Conservation (phyloP, 2,329 filamentous ascomycete species). For the Pseudocercospora macadamiae region DNA sequence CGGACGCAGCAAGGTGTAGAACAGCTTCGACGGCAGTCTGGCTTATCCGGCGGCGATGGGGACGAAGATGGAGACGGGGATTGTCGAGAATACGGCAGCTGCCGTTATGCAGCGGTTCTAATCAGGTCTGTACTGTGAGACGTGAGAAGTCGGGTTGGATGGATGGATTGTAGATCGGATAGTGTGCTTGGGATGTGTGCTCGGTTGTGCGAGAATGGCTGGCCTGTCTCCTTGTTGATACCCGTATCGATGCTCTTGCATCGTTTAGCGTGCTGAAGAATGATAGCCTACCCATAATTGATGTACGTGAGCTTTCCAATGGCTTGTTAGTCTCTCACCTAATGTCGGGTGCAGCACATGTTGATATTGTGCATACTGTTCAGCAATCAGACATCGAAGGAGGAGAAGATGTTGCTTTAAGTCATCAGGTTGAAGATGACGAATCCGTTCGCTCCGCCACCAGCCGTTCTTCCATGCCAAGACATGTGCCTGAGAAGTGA, state of each 20-base stretch:
- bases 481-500: background rate
- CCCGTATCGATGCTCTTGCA: conserved; percentile 1
- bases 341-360: no score
- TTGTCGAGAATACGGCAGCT: conserved; percentile 12
- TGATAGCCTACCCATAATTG: background rate
- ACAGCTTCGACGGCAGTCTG: conserved; percentile 1
- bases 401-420: no score
- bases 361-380: no score
- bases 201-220: conserved; percentile 2
- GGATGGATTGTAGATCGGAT: background rate
- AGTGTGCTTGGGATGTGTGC: background rate
- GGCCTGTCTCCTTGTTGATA: conserved; percentile 8
- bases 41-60: conserved; percentile 11
- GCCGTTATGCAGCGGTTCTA: conserved; percentile 2
- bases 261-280: background rate
- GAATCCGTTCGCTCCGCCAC: background rate
- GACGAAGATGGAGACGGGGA: conserved; percentile 16
- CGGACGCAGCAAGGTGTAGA: conserved; percentile 39
- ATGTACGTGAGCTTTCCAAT: no score
- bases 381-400: no score
- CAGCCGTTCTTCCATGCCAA: conserved; percentile 1
- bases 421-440: no score
- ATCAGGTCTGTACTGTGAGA: background rate
- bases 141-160: background rate
- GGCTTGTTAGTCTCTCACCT: no score